Evolutionary conservation across 768 basidiomycete genomes (phyloP), one percentile per base, ranked within the genome.

Genomic region (Leucocoprinus sp.): DNA sequence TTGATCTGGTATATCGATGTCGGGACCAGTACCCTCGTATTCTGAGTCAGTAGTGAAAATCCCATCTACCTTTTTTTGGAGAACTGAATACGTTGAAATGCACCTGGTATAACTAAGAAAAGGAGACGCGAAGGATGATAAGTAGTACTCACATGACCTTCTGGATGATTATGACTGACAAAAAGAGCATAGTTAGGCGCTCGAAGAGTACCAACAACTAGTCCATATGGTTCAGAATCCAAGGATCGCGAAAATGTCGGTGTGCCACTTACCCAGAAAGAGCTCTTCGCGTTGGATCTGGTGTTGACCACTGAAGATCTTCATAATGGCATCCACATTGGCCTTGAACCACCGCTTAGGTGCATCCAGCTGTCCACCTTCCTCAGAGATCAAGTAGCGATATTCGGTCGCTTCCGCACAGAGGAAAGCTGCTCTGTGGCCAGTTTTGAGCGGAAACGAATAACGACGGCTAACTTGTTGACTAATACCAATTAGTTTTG

Each of bases 391-490:
- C 46, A 60, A 44, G 43, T 60, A 60, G 28, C 52, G 49, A 43
- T 57, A 60, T 24, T 60, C 58, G 23, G 57, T 52, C n/a, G 51
- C 42, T 27, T 60, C 58, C 2, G 54, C 52, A 42, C 54, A 58
- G n/a, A 57, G 37, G 33, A 53, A 51, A 5, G 57, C 58, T 5
- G 43, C 45, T 28, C 54, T 55, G 19, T 55, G 57, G 11, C 57
- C 55, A 26, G 54, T 46, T 8, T 54, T 44, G 14, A 54, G 29
- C 5, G 50, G 42, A 11, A 43, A 43, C 23, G 45, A 51, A 31
- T 54, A 54, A 11, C 46, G 46, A 36, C 46, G 46, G 40, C 23
- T 27, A 5, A 48, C 39, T 12, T 31, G 12, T 35, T 35, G 46
- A 4, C 46, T 48, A 14, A 19, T 12, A 29, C 14, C 24, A 37